Conservation (phyloP, 106 monocot species). For the Vanilla planifolia region DNA sequence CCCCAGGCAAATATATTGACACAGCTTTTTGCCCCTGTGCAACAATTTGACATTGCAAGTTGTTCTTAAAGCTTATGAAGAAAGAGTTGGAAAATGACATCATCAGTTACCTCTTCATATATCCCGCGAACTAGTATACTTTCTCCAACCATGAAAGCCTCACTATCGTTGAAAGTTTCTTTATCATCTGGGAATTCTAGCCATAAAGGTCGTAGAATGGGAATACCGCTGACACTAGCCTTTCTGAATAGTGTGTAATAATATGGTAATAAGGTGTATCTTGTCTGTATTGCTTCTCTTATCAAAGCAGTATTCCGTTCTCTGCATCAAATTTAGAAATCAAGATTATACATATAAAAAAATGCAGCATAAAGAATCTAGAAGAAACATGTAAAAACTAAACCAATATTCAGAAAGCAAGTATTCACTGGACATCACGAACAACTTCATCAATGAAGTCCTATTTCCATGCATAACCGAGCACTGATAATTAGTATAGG, state of each 20-base stretch:
- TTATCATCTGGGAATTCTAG: conserved; percentile 83
- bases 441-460: neutral
- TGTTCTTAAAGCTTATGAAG: neutral
- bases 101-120: conserved; percentile 61
- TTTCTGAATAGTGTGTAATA: conserved; percentile 92
- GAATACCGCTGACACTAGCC: conserved; percentile 67
- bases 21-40: conserved; percentile 69
- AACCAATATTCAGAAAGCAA: neutral
- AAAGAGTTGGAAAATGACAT: conserved; percentile 3
- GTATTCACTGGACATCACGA: neutral
- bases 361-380: neutral
- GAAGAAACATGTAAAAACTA: neutral
- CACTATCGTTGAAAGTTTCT: conserved; percentile 74
- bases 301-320: conserved; percentile 81
- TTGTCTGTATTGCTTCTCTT: conserved; percentile 82
- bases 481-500: neutral
- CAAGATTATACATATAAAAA: neutral
- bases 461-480: neutral
- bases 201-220: conserved; percentile 94
- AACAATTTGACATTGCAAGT: neutral
- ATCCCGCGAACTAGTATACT: conserved; percentile 83
- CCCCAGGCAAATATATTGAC: conserved; percentile 75
- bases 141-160: conserved; percentile 89
- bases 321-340: conserved; percentile 26
- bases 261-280: conserved; percentile 89